phyloP scores from a whole-genome alignment of 2,329 filamentous ascomycete species.

The Colletotrichum echinochloae region DNA sequence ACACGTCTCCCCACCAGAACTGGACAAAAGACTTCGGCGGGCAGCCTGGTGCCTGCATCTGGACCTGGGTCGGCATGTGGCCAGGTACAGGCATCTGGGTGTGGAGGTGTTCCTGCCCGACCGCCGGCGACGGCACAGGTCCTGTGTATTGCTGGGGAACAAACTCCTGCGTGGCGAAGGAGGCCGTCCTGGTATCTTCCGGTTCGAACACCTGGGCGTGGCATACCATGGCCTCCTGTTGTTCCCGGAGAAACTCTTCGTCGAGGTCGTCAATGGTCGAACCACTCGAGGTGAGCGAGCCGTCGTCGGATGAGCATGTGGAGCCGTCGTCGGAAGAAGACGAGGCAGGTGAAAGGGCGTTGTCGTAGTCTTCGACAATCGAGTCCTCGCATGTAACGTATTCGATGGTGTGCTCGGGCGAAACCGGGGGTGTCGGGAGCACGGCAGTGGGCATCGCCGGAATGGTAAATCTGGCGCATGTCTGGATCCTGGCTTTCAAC shows the following conservation, averaged over 20 bases:
- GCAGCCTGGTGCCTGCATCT: slow-evolving; percentile 51
- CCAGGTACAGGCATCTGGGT: slow-evolving; percentile 48
- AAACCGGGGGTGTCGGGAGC: slow-evolving; percentile 56
- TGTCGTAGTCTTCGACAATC: slow-evolving; percentile 58
- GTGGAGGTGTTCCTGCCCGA: slow-evolving; percentile 46
- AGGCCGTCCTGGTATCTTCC: slow-evolving; percentile 57
- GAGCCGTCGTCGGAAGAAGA: slow-evolving; percentile 54
- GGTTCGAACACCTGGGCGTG: slow-evolving; percentile 59
- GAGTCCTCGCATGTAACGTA: slow-evolving; percentile 63
- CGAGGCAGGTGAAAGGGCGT: slow-evolving; percentile 62
- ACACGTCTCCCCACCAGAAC: slow-evolving; percentile 63
- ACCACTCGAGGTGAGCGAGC: slow-evolving; percentile 66
- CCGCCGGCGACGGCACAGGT: slow-evolving; percentile 48
- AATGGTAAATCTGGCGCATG: slow-evolving; percentile 80
- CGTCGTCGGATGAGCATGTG: slow-evolving; percentile 64
- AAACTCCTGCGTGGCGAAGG: slow-evolving; percentile 60
- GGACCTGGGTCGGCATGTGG: slow-evolving; percentile 50
- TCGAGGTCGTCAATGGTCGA: slow-evolving; percentile 65
- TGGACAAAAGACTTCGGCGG: slow-evolving; percentile 62
- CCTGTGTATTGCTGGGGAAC: slow-evolving; percentile 59
- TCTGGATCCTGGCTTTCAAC: slow-evolving; percentile 80
- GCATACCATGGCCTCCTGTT: slow-evolving; percentile 56
- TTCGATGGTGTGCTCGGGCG: slow-evolving; percentile 55
- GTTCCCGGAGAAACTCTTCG: slow-evolving; percentile 61
- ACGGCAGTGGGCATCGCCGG: slow-evolving; percentile 51